These are phyloP conservation scores for Colletotrichum liaoningense DNA, from an alignment of 2,329 filamentous ascomycete genomes.

Conservation along the genomic window DNA sequence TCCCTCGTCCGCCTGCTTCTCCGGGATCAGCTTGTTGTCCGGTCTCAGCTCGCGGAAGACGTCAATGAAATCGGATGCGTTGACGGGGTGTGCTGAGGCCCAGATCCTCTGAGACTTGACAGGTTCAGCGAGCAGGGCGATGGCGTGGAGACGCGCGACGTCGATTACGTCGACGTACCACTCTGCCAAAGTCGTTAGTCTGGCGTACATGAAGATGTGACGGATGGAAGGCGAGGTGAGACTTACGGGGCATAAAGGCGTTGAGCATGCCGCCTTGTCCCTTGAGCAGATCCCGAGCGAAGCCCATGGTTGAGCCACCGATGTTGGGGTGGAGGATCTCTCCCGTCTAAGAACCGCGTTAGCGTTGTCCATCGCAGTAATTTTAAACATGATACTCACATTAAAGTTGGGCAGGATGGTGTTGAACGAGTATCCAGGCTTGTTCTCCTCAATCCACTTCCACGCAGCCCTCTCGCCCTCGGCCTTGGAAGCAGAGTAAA, in stretches of 20 bases:
- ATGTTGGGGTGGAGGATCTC: slow-evolving; percentile 35
- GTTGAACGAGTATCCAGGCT: slow-evolving; percentile 46
- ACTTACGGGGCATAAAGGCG: slow-evolving; percentile 6
- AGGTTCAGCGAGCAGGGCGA: slow-evolving; percentile 57
- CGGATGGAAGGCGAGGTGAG: background rate
- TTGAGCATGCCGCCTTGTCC: slow-evolving; percentile 1
- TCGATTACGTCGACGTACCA: slow-evolving; percentile 61
- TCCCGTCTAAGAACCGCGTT: background rate
- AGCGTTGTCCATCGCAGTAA: background rate
- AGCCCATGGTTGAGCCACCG: slow-evolving; percentile 35
- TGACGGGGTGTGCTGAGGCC: slow-evolving; percentile 54
- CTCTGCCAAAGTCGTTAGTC: slow-evolving; percentile 42
- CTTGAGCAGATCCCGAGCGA: slow-evolving; percentile 19
- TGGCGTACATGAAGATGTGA: background rate
- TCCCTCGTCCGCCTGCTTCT: slow-evolving; percentile 17
- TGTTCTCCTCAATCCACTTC: slow-evolving; percentile 49
- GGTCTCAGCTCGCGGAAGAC: slow-evolving; percentile 19
- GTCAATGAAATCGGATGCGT: slow-evolving; percentile 25
- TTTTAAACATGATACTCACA: background rate
- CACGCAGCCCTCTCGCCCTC: slow-evolving; percentile 51
- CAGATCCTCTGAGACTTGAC: slow-evolving; percentile 64
- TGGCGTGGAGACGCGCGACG: slow-evolving; percentile 62
- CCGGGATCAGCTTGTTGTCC: slow-evolving; percentile 32
- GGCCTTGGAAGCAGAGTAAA: slow-evolving; percentile 53
- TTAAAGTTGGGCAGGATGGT: slow-evolving; percentile 44